Percentiles rank a stretch among this genome's conserved stretches.
Conservation (phyloP, 2,329 filamentous ascomycete genomes). For the Lachnellula subtilissima region DNA sequence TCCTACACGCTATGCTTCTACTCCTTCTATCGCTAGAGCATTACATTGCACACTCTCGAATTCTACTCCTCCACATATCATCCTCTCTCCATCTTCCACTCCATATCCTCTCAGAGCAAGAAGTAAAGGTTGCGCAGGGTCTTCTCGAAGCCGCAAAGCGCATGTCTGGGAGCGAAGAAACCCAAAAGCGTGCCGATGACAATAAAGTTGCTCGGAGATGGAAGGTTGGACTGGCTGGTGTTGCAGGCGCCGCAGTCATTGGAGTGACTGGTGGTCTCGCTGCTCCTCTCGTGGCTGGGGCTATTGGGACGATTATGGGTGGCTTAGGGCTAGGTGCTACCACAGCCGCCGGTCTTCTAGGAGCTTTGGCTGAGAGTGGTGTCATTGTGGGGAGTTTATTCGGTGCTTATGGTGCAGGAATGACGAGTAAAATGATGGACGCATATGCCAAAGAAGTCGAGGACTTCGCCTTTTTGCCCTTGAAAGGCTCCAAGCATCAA, state of each 20-base stretch:
- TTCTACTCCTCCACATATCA: constrained; percentile 64
- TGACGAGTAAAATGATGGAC: constrained; percentile 83
- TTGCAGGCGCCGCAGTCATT: constrained; percentile 77
- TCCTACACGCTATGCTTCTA: constrained; percentile 69
- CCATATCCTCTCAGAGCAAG: constrained; percentile 61
- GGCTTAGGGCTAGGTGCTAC: constrained; percentile 70
- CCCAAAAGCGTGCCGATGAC: constrained; percentile 66
- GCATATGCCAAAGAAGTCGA: constrained; percentile 80
- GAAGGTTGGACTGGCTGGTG: constrained; percentile 87
- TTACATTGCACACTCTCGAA: constrained; percentile 69
- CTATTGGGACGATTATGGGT: constrained; percentile 73
- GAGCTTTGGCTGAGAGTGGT: constrained; percentile 72
- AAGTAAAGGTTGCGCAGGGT: constrained; percentile 68
- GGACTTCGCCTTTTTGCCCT: constrained; percentile 80
- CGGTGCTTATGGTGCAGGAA: constrained; percentile 81
- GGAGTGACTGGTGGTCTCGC: constrained; percentile 71
- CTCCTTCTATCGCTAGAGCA: constrained; percentile 71
- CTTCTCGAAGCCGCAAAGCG: constrained; percentile 71
- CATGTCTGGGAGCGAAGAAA: constrained; percentile 65
- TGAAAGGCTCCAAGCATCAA: constrained; percentile 47
- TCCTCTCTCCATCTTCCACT: constrained; percentile 67
- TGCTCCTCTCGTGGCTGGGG: constrained; percentile 70
- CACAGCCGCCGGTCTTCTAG: constrained; percentile 72
- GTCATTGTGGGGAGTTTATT: constrained; percentile 81
- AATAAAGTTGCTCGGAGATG: constrained; percentile 69